Percentiles rank a stretch among this genome's conserved stretches.
These are phyloP conservation scores for Leptomonas pyrrhocoris DNA, from an alignment of 208 protist genomes.

Conservation along the genomic window DNA sequence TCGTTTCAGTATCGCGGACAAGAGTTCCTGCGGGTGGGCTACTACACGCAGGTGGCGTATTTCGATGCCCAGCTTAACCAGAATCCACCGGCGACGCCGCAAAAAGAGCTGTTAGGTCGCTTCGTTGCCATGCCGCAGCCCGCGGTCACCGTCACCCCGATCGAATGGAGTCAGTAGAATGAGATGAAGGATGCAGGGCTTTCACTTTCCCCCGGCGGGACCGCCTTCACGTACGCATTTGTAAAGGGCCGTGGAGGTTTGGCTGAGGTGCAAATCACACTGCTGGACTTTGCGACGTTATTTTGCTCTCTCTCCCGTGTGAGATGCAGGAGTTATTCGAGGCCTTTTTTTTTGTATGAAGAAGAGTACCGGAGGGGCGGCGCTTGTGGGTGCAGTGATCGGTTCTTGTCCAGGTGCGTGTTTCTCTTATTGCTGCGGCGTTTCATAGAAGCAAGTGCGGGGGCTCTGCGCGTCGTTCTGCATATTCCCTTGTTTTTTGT, in stretches of 20 bases:
- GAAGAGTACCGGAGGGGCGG: too few relatives aligned
- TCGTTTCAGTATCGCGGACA: constrained; percentile 94
- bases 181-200: background rate
- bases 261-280: too few relatives aligned
- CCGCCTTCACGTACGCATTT: too few relatives aligned
- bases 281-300: too few relatives aligned
- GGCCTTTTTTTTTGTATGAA: too few relatives aligned
- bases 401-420: background rate
- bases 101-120: constrained; percentile 62
- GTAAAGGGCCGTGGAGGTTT: too few relatives aligned
- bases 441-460: constrained; percentile 14
- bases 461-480: background rate
- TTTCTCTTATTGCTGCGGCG: background rate
- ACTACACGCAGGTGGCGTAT: constrained; percentile 97
- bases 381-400: too few relatives aligned
- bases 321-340: too few relatives aligned
- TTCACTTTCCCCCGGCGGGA: too few relatives aligned
- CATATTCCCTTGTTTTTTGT: background rate
- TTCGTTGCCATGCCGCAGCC: constrained; percentile 89
- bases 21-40: constrained; percentile 97
- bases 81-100: constrained; percentile 50
- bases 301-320: too few relatives aligned
- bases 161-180: constrained; percentile 59
- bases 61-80: constrained; percentile 76
- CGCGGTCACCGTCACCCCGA: constrained; percentile 79